Evolutionary conservation across 2,329 filamentous ascomycete genomes (phyloP).

Genomic region (Cladophialophora psammophila): DNA sequence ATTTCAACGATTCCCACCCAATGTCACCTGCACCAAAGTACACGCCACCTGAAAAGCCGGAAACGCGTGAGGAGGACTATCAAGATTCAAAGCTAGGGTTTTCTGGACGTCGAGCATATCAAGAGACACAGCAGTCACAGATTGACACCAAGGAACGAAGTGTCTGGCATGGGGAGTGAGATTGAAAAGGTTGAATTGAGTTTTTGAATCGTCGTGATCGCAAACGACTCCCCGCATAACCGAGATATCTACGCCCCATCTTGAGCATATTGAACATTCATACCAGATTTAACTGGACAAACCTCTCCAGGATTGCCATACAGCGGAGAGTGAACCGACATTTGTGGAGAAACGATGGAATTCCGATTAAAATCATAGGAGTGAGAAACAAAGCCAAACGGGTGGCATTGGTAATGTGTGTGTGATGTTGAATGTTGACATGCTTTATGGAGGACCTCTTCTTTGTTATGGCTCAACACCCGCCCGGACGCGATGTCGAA

Average conservation of each 20-base stretch:
- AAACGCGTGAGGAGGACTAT: constrained; percentile 42
- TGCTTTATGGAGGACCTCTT: constrained; percentile 33
- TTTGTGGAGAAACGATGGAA: constrained; percentile 36
- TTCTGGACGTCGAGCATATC: constrained; percentile 49
- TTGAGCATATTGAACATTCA: background rate
- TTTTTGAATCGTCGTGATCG: background rate
- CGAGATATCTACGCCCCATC: constrained; percentile 5
- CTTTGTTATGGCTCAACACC: constrained; percentile 16
- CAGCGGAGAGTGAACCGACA: constrained; percentile 29
- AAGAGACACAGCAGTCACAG: constrained; percentile 39
- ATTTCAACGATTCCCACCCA: constrained; percentile 39
- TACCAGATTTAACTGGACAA: constrained; percentile 6
- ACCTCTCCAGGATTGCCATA: constrained; percentile 20
- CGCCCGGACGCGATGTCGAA: constrained; percentile 14
- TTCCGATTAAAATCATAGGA: constrained; percentile 27
- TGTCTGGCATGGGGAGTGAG: constrained; percentile 28
- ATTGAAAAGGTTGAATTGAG: constrained; percentile 11
- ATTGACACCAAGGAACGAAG: constrained; percentile 32
- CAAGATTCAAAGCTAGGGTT: constrained; percentile 54
- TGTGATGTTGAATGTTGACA: constrained; percentile 39
- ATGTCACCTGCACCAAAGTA: constrained; percentile 41
- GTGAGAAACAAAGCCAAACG: constrained; percentile 21
- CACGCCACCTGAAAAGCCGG: constrained; percentile 34
- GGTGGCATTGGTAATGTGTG: constrained; percentile 35
- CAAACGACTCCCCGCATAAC: background rate